Evolutionary conservation across 306 rosid species (phyloP).

Genomic region (Fragaria vesca): DNA sequence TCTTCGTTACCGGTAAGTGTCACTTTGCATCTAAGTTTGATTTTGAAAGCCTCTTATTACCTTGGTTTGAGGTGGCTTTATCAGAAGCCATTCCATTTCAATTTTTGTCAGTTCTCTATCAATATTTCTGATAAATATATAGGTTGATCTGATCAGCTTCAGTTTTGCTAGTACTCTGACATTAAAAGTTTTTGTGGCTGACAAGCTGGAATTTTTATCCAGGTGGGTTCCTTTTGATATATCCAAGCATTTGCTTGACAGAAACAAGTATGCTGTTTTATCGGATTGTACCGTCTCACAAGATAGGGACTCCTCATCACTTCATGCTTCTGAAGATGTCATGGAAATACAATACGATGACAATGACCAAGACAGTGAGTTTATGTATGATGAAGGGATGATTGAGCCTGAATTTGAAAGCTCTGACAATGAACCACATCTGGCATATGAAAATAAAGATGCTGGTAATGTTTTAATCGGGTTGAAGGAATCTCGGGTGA

Average conservation of each 20-base stretch:
- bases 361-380: slow-evolving; percentile 44
- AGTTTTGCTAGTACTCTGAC: background rate
- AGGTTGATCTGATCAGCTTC: background rate
- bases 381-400: slow-evolving; percentile 55
- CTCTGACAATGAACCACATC: slow-evolving; percentile 55
- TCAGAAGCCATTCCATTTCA: background rate
- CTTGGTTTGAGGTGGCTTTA: background rate
- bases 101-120: background rate
- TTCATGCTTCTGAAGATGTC: slow-evolving; percentile 39
- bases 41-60: background rate
- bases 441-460: slow-evolving; percentile 37
- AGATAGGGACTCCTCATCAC: slow-evolving; percentile 48
- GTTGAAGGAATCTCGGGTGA: slow-evolving; percentile 48
- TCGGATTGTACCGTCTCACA: slow-evolving; percentile 60
- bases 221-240: slow-evolving; percentile 86
- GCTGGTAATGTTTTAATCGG: slow-evolving; percentile 54
- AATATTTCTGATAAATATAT: background rate
- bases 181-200: slow-evolving; percentile 25
- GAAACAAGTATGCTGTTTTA: slow-evolving; percentile 62
- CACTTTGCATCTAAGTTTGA: slow-evolving; percentile 11
- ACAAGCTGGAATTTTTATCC: slow-evolving; percentile 33
- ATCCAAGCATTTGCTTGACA: slow-evolving; percentile 77
- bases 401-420: slow-evolving; percentile 46
- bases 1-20: slow-evolving; percentile 80
- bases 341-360: slow-evolving; percentile 44